Evolutionary conservation across 2,329 filamentous ascomycete species (phyloP).

Genomic region (Apiospora aurea): DNA sequence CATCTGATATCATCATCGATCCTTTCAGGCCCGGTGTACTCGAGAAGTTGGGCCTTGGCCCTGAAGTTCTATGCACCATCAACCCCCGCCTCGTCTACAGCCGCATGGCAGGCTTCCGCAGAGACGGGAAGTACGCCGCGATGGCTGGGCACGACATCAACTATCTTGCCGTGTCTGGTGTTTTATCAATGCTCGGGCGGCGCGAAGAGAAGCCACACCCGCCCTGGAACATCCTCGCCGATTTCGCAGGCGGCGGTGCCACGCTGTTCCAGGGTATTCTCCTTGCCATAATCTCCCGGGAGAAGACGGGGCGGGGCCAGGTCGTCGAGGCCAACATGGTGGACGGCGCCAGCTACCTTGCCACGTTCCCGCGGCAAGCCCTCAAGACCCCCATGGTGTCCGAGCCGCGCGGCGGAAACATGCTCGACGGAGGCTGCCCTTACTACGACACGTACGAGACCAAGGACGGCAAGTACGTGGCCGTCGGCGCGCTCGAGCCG

Average conservation of each 20-base stretch:
- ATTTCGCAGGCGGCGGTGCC: slow-evolving; percentile 90
- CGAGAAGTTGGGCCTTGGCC: slow-evolving; percentile 81
- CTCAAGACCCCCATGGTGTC: slow-evolving; percentile 69
- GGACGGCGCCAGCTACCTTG: slow-evolving; percentile 82
- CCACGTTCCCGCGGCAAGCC: slow-evolving; percentile 76
- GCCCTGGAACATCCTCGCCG: slow-evolving; percentile 84
- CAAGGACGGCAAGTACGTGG: slow-evolving; percentile 78
- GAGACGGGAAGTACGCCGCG: slow-evolving; percentile 81
- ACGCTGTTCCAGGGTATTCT: slow-evolving; percentile 83
- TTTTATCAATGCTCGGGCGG: slow-evolving; percentile 78
- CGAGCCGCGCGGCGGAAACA: slow-evolving; percentile 73
- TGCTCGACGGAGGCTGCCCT: slow-evolving; percentile 84
- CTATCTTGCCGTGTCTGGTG: slow-evolving; percentile 88
- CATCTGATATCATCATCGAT: slow-evolving; percentile 85
- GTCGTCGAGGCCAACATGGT: slow-evolving; percentile 99
- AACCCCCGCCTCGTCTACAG: slow-evolving; percentile 83
- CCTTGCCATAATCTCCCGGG: slow-evolving; percentile 75
- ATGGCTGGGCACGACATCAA: slow-evolving; percentile 99
- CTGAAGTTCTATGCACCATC: slow-evolving; percentile 67
- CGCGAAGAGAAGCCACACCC: slow-evolving; percentile 74
- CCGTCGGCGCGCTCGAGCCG: slow-evolving; percentile 87
- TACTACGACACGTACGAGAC: slow-evolving; percentile 93
- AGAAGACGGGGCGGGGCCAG: slow-evolving; percentile 74
- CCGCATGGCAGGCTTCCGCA: slow-evolving; percentile 87
- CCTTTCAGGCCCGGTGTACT: slow-evolving; percentile 92